Evolutionary conservation across 441 rosid species (phyloP).

Genomic region (Adansonia grandidieri): DNA sequence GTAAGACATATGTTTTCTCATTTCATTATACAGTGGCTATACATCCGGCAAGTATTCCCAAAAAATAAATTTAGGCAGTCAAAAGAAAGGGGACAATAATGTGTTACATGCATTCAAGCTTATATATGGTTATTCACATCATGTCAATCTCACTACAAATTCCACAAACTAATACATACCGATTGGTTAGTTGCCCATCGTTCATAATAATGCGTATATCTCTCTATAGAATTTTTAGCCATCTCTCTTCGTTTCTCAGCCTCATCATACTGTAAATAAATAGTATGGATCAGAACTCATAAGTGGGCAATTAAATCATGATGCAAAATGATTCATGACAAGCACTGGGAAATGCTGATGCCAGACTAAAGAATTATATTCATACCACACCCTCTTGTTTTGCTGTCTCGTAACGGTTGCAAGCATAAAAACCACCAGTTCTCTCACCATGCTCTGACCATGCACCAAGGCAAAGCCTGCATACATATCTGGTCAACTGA

Average conservation of each 20-base stretch:
- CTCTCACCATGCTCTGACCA: slow-evolving; percentile 83
- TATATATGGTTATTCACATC: neutral
- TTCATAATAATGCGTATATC: slow-evolving; percentile 84
- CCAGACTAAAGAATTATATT: slow-evolving; percentile 9
- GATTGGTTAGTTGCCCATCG: slow-evolving; percentile 85
- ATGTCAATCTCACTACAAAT: slow-evolving; percentile 15
- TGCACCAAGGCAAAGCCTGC: slow-evolving; percentile 82
- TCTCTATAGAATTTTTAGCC: slow-evolving; percentile 80
- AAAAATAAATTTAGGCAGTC: neutral
- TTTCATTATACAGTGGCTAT: neutral
- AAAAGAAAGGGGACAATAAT: slow-evolving; percentile 1
- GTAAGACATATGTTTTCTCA: neutral
- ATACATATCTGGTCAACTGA: slow-evolving; percentile 31
- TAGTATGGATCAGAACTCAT: slow-evolving; percentile 2
- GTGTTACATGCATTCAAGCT: neutral
- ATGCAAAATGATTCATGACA: neutral
- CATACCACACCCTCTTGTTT: slow-evolving; percentile 78
- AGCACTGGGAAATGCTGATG: slow-evolving; percentile 12
- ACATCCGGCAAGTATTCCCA: slow-evolving; percentile 2
- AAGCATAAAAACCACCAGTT: slow-evolving; percentile 83
- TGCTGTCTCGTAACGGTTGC: slow-evolving; percentile 79
- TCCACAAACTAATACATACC: slow-evolving; percentile 40
- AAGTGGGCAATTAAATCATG: slow-evolving; percentile 11
- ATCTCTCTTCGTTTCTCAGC: slow-evolving; percentile 75
- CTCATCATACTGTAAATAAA: slow-evolving; percentile 60